Conservation (phyloP, 1,284 basidiomycete species). For the Chiua sp. region DNA sequence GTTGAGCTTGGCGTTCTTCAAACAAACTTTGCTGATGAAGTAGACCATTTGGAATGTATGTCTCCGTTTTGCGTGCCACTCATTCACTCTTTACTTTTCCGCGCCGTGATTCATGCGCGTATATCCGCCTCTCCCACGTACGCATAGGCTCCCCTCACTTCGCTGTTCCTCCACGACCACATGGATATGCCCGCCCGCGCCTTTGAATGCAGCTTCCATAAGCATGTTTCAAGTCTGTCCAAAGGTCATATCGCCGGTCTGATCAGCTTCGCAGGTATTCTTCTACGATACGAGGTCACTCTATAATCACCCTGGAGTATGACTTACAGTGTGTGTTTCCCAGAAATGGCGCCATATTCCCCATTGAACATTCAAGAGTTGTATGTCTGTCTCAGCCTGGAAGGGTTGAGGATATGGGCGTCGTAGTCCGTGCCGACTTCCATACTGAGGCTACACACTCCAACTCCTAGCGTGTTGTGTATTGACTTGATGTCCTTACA, state of each 20-base stretch:
- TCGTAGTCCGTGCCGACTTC: slow-evolving; percentile 42
- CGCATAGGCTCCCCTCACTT: no score
- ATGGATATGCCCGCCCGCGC: no score
- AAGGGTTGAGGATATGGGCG: slow-evolving; percentile 50
- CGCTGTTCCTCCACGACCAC: no score
- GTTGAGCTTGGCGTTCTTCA: no score
- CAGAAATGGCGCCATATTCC: slow-evolving; percentile 36
- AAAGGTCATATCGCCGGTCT: slow-evolving; percentile 32
- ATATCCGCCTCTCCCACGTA: no score
- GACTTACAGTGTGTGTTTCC: slow-evolving; percentile 5
- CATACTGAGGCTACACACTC: not conserved
- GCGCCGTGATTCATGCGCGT: no score
- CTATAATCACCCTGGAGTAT: not conserved
- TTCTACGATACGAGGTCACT: slow-evolving; percentile 36
- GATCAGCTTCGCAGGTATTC: slow-evolving; percentile 38
- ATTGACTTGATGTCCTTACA: slow-evolving; percentile 40
- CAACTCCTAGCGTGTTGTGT: slow-evolving; percentile 1
- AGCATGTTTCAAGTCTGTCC: slow-evolving; percentile 22
- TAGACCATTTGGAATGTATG: no score
- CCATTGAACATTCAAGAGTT: slow-evolving; percentile 49
- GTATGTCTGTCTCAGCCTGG: slow-evolving; percentile 61
- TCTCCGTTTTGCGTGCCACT: no score
- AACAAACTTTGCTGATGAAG: no score
- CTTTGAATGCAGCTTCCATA: not conserved
- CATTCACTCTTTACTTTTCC: no score